Evolutionary conservation across 257 asterid genomes (phyloP).

Genomic region (Ballota nigra): DNA sequence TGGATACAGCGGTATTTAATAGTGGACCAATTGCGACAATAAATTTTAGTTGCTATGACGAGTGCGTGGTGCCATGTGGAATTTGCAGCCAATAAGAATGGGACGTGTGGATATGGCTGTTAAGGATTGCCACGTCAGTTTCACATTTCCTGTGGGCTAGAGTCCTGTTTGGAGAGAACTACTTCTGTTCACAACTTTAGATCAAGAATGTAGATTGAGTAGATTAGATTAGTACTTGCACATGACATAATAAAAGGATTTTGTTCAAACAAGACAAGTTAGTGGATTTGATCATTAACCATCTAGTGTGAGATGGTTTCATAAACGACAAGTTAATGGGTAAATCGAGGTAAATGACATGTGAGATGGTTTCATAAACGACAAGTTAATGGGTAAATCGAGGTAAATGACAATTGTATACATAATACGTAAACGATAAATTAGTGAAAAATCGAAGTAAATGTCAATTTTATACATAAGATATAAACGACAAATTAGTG

Average conservation of each 20-base stretch:
- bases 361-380: background rate
- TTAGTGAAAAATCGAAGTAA: background rate
- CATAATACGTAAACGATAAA: no score
- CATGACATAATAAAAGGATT: background rate
- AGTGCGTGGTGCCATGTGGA: conserved; percentile 32
- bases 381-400: background rate
- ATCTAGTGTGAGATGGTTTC: background rate
- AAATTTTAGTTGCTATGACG: conserved; percentile 29
- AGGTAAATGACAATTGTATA: background rate
- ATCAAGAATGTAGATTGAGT: background rate
- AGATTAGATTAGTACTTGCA: background rate
- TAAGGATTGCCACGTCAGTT: conserved; percentile 9
- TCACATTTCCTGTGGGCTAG: conserved; percentile 12
- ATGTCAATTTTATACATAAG: background rate
- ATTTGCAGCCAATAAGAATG: background rate
- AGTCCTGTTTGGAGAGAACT: background rate
- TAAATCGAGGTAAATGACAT: no score
- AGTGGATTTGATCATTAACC: background rate
- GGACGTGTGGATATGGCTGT: conserved; percentile 13
- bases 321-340: background rate
- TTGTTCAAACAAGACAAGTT: background rate
- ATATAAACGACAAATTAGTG: no score
- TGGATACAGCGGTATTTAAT: background rate
- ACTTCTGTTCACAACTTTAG: background rate
- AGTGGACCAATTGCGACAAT: conserved; percentile 9